Evolutionary conservation across 306 rosid species (phyloP).

Genomic region (Senna siamea): DNA sequence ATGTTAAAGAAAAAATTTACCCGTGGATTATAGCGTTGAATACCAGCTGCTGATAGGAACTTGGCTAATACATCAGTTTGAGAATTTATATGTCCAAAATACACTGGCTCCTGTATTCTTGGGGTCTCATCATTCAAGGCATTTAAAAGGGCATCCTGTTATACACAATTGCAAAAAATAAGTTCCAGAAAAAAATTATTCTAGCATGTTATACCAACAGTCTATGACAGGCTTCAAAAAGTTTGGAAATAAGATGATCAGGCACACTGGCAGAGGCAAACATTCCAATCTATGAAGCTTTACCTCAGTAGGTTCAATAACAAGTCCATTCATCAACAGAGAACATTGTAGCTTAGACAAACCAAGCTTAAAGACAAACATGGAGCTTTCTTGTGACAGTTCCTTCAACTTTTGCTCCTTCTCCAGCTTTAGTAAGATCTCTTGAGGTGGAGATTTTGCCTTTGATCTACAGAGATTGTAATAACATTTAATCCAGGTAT

Average conservation of each 20-base stretch:
- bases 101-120: conserved; percentile 94
- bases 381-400: conserved; percentile 75
- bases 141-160: conserved; percentile 80
- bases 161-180: conserved; percentile 39
- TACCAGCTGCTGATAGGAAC: conserved; percentile 84
- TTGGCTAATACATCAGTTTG: conserved; percentile 79
- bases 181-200: conserved; percentile 30
- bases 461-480: conserved; percentile 67
- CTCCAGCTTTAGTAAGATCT: conserved; percentile 74
- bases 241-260: conserved; percentile 22
- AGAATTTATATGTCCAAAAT: conserved; percentile 89
- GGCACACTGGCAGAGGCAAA: conserved; percentile 32
- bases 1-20: conserved; percentile 46
- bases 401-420: conserved; percentile 77
- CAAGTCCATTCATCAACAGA: conserved; percentile 93
- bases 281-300: conserved; percentile 14
- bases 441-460: conserved; percentile 90
- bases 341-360: conserved; percentile 68
- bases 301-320: conserved; percentile 85
- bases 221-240: conserved; percentile 10
- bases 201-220: conserved; percentile 6
- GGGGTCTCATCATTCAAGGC: conserved; percentile 94
- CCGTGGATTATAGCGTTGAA: conserved; percentile 92
- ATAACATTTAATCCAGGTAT: conserved; percentile 34
- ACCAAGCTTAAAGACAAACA: conserved; percentile 78